phyloP scores from a whole-genome alignment of 2,329 filamentous ascomycete genomes.

The Cytospora chrysosperma region DNA sequence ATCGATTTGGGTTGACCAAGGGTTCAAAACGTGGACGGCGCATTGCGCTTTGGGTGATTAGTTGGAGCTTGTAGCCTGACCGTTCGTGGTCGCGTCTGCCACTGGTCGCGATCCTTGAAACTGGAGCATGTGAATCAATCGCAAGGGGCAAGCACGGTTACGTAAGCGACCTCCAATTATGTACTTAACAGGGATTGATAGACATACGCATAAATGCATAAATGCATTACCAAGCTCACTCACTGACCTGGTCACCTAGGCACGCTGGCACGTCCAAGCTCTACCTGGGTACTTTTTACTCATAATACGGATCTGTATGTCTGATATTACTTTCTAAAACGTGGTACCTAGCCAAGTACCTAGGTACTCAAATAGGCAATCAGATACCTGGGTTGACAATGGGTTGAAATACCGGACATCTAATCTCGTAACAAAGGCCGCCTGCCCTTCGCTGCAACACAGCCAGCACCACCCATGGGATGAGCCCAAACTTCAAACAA shows the following conservation, averaged over 20 bases:
- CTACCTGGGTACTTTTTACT: no score
- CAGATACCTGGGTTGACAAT: no score
- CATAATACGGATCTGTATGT: no score
- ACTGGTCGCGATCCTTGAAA: background rate
- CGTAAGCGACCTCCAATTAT: background rate
- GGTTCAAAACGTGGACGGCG: background rate
- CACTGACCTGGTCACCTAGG: no score
- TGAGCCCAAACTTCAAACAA: background rate
- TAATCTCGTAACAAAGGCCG: no score
- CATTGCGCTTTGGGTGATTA: constrained; percentile 9
- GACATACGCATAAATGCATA: no score
- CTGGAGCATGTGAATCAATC: constrained; percentile 5
- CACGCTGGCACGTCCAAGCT: no score
- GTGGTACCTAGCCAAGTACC: no score
- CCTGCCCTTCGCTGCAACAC: background rate
- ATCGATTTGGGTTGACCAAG: background rate
- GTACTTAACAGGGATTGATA: constrained; percentile 3
- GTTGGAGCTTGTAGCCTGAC: background rate
- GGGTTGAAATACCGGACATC: no score
- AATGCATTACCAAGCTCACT: background rate
- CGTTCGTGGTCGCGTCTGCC: background rate
- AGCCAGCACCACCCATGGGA: background rate
- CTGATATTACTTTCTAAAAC: no score
- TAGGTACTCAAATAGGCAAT: no score
- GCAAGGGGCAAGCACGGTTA: background rate